These are phyloP conservation scores for Taxawa tesnikishii DNA, from an alignment of 2,329 filamentous ascomycete genomes.

Conservation along the genomic window DNA sequence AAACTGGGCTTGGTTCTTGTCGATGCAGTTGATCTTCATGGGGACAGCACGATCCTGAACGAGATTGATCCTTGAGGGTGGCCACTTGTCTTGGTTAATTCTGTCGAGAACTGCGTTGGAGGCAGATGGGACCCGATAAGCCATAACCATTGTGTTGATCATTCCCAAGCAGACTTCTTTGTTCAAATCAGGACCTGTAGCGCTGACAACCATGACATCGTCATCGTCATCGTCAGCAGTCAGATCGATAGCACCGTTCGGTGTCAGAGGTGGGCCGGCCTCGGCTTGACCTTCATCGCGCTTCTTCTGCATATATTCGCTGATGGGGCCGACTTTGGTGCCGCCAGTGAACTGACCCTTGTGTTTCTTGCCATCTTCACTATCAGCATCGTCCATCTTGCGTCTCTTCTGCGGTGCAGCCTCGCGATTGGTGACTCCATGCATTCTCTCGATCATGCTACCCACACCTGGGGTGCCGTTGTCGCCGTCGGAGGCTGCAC, in stretches of 20 bases:
- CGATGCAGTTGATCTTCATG: conserved; percentile 54
- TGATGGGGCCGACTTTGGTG: conserved; percentile 41
- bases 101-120: conserved; percentile 7
- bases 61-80: conserved; percentile 61
- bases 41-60: conserved; percentile 38
- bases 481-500: conserved; percentile 4
- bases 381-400: conserved; percentile 7
- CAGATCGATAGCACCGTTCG: conserved; percentile 37
- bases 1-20: conserved; percentile 59
- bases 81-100: conserved; percentile 39
- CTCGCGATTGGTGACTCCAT: conserved; percentile 59
- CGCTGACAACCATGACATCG: conserved; percentile 9
- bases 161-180: conserved; percentile 9
- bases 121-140: conserved; percentile 8
- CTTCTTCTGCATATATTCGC: conserved; percentile 54
- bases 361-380: conserved; percentile 28
- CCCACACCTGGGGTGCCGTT: conserved; percentile 24
- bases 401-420: conserved; percentile 32
- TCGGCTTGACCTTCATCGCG: conserved; percentile 30
- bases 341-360: conserved; percentile 33
- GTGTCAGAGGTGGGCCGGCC: conserved; percentile 14
- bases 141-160: conserved; percentile 8
- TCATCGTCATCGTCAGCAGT: conserved; percentile 30
- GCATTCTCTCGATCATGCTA: conserved; percentile 61
- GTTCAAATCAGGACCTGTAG: conserved; percentile 3